Base-by-base conservation (phyloP, 2,329 filamentous ascomycete genomes). In the Pyrenophora teres region DNA sequence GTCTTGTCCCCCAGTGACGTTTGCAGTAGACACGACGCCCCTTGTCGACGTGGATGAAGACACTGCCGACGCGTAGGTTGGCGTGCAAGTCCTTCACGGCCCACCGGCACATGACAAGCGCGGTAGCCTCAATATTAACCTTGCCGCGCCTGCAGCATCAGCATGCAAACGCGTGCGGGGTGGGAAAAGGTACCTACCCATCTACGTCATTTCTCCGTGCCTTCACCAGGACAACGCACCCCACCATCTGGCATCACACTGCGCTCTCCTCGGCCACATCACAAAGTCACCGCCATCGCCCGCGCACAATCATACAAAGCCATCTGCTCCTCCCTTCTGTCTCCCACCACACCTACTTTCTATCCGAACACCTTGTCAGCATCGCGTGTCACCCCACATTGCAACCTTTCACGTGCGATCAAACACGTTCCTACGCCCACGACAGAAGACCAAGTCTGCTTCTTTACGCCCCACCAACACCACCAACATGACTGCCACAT, bases 401-500 rank as follows among this genome's bases (percentile, higher is more conserved):
- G 23, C 25, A 35, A 19, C 15, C 43, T 31, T 59, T 53, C 60
- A 60, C 62, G 51, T 59, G 50, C 54, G 23, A 39, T 32, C 51
- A 54, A 43, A 49, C 48, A 40, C 44, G 13, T 12, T 16, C 6
- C 16, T 25, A 18, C 18, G 31, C 10, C 18, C 45, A 37, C 39
- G 8, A 7, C 47, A 41, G 23, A 7, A 15, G 16, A 36, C n/a
- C 33, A 16, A 9, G 3, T 31, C 35, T 6, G 16, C 36, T 27
- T n/a, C 35, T 30, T 9, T 27, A 15, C 38, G 30, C 38, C 39
- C 41, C 31, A 46, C 42, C 32, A 37, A 42, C 40, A 53, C 50
- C 46, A 32, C 44, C 50, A 62, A 39, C 52, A 71, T 74, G 72
- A 72, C 72, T 15, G 69, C 67, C 41, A 64, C 69, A 47, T 69